These are phyloP conservation scores for Aureobasidium sp. DNA, from an alignment of 2,329 filamentous ascomycete species.

Conservation along the genomic window DNA sequence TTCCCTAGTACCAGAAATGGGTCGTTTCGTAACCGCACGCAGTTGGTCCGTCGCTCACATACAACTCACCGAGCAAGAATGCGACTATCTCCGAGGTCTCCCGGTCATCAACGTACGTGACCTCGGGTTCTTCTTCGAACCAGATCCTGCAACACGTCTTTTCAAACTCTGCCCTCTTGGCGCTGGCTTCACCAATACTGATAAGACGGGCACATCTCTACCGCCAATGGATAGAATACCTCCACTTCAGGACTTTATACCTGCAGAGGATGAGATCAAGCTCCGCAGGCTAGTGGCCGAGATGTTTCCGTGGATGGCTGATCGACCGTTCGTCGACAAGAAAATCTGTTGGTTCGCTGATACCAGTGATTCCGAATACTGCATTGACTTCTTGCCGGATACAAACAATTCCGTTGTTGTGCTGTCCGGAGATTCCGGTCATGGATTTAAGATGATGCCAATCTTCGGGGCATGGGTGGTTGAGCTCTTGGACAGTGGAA, in stretches of 20 bases:
- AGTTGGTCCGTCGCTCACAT: conserved; percentile 54
- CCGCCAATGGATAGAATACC: conserved; percentile 34
- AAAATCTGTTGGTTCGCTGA: conserved; percentile 58
- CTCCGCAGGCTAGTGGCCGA: conserved; percentile 43
- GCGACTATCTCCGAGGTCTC: conserved; percentile 45
- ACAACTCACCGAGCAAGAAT: conserved; percentile 47
- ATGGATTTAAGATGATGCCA: conserved; percentile 56
- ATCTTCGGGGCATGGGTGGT: conserved; percentile 48
- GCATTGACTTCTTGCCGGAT: conserved; percentile 49
- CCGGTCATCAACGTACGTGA: conserved; percentile 54
- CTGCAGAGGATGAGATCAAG: conserved; percentile 43
- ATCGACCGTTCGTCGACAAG: conserved; percentile 48
- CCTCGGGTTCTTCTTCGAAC: conserved; percentile 46
- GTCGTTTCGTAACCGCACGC: conserved; percentile 44
- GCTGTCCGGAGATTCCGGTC: conserved; percentile 50
- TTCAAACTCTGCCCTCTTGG: conserved; percentile 54
- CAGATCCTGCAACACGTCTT: conserved; percentile 48
- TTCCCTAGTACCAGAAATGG: conserved; percentile 41
- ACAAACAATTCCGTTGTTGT: conserved; percentile 41
- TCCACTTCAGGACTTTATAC: conserved; percentile 41
- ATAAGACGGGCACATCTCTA: conserved; percentile 29
- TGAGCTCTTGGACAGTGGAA: conserved; percentile 35
- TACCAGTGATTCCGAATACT: conserved; percentile 50
- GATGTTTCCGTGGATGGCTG: conserved; percentile 44
- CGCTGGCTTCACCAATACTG: conserved; percentile 42